Evolutionary conservation across 805 yeast species (phyloP).

Genomic region (Candida railenensis): DNA sequence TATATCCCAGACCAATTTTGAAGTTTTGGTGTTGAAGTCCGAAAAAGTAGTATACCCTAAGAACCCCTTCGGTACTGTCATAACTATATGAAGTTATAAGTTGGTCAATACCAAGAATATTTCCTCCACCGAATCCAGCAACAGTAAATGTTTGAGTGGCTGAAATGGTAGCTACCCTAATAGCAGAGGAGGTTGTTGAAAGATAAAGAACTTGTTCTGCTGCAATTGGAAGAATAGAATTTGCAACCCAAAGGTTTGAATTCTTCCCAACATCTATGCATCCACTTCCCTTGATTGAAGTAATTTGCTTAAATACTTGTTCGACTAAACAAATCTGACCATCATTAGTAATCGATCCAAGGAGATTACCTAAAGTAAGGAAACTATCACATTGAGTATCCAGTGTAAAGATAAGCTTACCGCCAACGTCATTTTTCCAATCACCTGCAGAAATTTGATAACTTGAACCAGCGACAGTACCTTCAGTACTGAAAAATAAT

Average conservation of each 20-base stretch:
- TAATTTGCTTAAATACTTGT: conserved; percentile 19
- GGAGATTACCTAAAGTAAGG: conserved; percentile 15
- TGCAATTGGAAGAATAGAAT: conserved; percentile 13
- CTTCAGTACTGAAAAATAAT: conserved; percentile 21
- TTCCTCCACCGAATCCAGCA: conserved; percentile 26
- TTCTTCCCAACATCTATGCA: conserved; percentile 20
- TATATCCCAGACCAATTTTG: conserved; percentile 8
- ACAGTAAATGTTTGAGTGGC: conserved; percentile 18
- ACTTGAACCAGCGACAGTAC: conserved; percentile 14
- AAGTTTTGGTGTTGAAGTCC: conserved; percentile 1
- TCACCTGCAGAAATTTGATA: conserved; percentile 12
- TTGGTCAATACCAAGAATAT: conserved; percentile 13
- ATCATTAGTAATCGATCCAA: conserved; percentile 17
- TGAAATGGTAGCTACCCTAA: conserved; percentile 14
- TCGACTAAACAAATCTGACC: conserved; percentile 29
- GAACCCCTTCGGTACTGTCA: conserved; percentile 17
- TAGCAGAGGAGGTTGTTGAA: conserved; percentile 15
- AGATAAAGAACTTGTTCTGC: conserved; percentile 18
- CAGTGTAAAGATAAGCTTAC: conserved; percentile 17
- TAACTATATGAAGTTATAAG: conserved; percentile 6
- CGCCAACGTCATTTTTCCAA: conserved; percentile 15
- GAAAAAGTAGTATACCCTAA: conserved; percentile 13
- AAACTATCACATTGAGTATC: conserved; percentile 10
- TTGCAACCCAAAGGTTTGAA: conserved; percentile 15
- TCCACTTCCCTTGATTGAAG: conserved; percentile 22